Evolutionary conservation across 345 rosid species (phyloP).

Genomic region (Citrus sinensis): DVS_A1.0 CM039164.1:3913501-3914000

Average conservation of each 20-base stretch:
- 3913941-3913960: too few relatives aligned
- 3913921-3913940: too few relatives aligned
- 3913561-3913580: not conserved
- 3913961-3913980: too few relatives aligned
- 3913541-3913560: slow-evolving; percentile 23
- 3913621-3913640: slow-evolving; percentile 70
- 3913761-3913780: not conserved
- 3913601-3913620: slow-evolving; percentile 61
- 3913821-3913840: not conserved
- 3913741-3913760: not conserved
- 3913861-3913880: fast-evolving
- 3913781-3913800: not conserved
- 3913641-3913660: slow-evolving; percentile 66
- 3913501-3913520: not conserved
- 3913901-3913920: fast-evolving
- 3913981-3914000: too few relatives aligned
- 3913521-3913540: not conserved
- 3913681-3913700: slow-evolving; percentile 64
- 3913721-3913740: not conserved
- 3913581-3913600: slow-evolving; percentile 41
- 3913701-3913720: not conserved
- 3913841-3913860: too few relatives aligned
- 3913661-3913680: slow-evolving; percentile 89
- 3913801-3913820: not conserved
- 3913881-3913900: too few relatives aligned